These are phyloP conservation scores for Hymenotorrendiella dingleyae DNA, from an alignment of 2,329 filamentous ascomycete species.

Conservation along the genomic window DNA sequence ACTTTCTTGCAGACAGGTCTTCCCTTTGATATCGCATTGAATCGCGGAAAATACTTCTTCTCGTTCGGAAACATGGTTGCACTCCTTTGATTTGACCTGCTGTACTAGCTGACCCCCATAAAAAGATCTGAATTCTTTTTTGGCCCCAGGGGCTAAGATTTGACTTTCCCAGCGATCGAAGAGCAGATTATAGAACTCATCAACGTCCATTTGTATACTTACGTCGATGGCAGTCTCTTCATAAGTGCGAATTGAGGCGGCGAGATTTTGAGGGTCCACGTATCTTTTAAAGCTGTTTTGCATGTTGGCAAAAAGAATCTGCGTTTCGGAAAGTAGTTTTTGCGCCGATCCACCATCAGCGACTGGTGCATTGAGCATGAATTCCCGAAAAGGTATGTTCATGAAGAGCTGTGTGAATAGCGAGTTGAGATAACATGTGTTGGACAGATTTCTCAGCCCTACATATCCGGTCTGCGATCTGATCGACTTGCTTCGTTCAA, in stretches of 20 bases:
- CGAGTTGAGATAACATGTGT: conserved; percentile 97
- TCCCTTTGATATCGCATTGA: conserved; percentile 94
- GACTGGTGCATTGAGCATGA: conserved; percentile 64
- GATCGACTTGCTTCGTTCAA: conserved; percentile 63
- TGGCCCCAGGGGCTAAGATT: conserved; percentile 60
- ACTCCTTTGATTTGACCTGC: conserved; percentile 93
- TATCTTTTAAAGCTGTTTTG: conserved; percentile 73
- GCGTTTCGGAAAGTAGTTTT: conserved; percentile 67
- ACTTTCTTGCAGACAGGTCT: conserved; percentile 75
- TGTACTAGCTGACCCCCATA: conserved; percentile 90
- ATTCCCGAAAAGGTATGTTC: conserved; percentile 81
- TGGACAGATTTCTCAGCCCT: conserved; percentile 87
- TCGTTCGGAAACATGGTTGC: conserved; percentile 84
- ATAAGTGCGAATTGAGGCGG: conserved; percentile 72
- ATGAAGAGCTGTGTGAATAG: conserved; percentile 92
- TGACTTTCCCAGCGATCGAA: conserved; percentile 89
- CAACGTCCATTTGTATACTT: conserved; percentile 91
- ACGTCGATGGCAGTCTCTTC: conserved; percentile 81
- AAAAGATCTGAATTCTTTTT: conserved; percentile 70
- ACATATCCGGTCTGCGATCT: conserved; percentile 74
- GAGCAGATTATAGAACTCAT: conserved; percentile 92
- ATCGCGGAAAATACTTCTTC: conserved; percentile 90
- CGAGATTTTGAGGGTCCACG: conserved; percentile 67
- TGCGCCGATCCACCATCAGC: conserved; percentile 52
- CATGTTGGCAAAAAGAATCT: conserved; percentile 77